Conservation (phyloP, 2,329 filamentous ascomycete genomes). For the Ceratocystis albifundus region DNA sequence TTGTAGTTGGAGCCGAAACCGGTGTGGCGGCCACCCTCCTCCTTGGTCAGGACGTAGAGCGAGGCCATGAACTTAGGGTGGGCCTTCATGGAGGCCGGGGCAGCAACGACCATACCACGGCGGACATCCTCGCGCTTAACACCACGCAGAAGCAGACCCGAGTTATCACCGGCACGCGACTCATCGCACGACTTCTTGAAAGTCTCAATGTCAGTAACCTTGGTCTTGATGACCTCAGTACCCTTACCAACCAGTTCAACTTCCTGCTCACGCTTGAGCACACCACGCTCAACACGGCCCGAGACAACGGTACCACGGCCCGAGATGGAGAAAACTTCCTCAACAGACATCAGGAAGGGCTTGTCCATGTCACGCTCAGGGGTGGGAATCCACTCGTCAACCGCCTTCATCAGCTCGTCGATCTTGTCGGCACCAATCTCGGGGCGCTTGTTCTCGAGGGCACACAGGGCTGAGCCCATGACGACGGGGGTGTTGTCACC, state of each 20-base stretch:
- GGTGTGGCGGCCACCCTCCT: constrained; percentile 93
- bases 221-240: constrained; percentile 77
- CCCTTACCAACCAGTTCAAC: constrained; percentile 91
- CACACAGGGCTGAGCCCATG: constrained; percentile 92
- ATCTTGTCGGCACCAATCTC: constrained; percentile 85
- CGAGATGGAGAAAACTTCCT: constrained; percentile 81
- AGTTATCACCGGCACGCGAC: constrained; percentile 94
- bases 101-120: constrained; percentile 87
- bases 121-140: constrained; percentile 87
- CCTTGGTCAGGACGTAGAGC: constrained; percentile 94
- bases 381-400: constrained; percentile 94
- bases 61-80: constrained; percentile 88
- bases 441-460: constrained; percentile 71
- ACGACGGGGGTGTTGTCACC: constrained; percentile 96
- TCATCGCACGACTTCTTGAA: constrained; percentile 99
- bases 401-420: constrained; percentile 77
- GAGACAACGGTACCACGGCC: constrained; percentile 95
- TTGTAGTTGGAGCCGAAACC: constrained; percentile 95
- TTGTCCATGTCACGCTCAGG: constrained; percentile 90
- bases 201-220: constrained; percentile 98
- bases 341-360: constrained; percentile 97
- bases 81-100: constrained; percentile 72
- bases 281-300: constrained; percentile 91
- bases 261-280: constrained; percentile 85
- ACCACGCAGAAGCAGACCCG: constrained; percentile 89